Evolutionary conservation across 2,329 filamentous ascomycete species (phyloP).

Genomic region (Curvularia sp.): DNA sequence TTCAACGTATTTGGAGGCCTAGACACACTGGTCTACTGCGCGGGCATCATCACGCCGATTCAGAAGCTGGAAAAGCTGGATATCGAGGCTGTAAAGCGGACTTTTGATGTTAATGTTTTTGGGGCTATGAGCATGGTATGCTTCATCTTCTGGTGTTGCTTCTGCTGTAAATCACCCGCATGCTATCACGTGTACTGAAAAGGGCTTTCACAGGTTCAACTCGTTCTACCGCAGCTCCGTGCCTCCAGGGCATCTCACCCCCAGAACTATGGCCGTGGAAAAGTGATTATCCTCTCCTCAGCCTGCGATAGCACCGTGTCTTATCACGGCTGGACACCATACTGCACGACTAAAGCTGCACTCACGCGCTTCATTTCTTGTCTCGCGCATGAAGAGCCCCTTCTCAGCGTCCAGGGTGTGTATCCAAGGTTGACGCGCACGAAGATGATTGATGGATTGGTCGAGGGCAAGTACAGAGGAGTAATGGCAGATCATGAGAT

Average conservation of each 20-base stretch:
- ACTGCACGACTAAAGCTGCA: conserved; percentile 38
- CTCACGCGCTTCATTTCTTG: conserved; percentile 35
- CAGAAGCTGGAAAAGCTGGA: conserved; percentile 30
- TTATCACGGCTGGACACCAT: conserved; percentile 37
- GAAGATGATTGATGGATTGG: conserved; percentile 34
- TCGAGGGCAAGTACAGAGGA: conserved; percentile 29
- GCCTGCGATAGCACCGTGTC: conserved; percentile 32
- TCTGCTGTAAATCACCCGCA: not conserved
- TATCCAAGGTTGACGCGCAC: conserved; percentile 40
- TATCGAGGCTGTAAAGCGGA: conserved; percentile 25
- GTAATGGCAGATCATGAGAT: conserved; percentile 41
- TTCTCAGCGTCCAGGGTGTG: conserved; percentile 33
- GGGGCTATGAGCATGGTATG: conserved; percentile 37
- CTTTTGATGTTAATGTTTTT: conserved; percentile 38
- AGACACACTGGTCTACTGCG: conserved; percentile 37
- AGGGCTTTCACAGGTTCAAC: conserved; percentile 22
- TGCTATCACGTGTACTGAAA: not conserved
- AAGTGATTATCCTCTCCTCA: conserved; percentile 31
- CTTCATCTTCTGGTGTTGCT: not conserved
- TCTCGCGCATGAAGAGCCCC: conserved; percentile 36
- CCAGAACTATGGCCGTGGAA: conserved; percentile 31
- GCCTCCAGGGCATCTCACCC: conserved; percentile 19
- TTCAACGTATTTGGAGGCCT: conserved; percentile 25
- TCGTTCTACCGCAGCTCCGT: conserved; percentile 30
- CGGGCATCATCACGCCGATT: conserved; percentile 35